phyloP scores from a whole-genome alignment of 2,329 filamentous ascomycete species.

The Aspergillus carbonarius region DNA sequence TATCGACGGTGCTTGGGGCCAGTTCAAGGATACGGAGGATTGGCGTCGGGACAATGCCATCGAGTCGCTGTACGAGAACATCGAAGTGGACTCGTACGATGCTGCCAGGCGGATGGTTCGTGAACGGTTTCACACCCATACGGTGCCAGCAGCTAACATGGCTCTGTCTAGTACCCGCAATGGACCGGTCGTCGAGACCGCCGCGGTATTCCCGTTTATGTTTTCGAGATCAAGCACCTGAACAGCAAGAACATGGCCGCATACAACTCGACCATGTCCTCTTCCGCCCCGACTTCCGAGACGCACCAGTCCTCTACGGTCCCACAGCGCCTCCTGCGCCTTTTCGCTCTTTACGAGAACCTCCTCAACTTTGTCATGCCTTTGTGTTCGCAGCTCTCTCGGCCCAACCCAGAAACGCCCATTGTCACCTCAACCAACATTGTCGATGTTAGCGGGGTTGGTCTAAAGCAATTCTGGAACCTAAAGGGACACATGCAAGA shows the following conservation, averaged over 20 bases:
- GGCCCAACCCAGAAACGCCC: conserved; percentile 74
- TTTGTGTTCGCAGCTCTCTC: conserved; percentile 74
- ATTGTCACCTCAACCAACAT: conserved; percentile 94
- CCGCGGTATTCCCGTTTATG: conserved; percentile 86
- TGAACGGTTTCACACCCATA: conserved; percentile 11
- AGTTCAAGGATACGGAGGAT: conserved; percentile 85
- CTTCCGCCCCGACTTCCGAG: conserved; percentile 52
- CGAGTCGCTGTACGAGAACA: conserved; percentile 77
- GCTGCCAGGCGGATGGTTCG: conserved; percentile 68
- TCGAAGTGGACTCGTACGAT: conserved; percentile 82
- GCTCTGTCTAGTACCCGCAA: conserved; percentile 71
- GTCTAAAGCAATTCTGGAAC: conserved; percentile 94
- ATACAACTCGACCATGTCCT: conserved; percentile 61
- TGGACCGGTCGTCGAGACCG: conserved; percentile 90
- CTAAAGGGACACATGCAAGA: conserved; percentile 92
- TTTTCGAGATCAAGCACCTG: conserved; percentile 82
- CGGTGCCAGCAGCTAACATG: not conserved
- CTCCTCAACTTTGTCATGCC: conserved; percentile 84
- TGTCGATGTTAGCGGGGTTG: conserved; percentile 85
- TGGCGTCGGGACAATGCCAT: conserved; percentile 81
- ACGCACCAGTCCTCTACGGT: conserved; percentile 58
- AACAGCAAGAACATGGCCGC: conserved; percentile 76
- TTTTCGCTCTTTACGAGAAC: conserved; percentile 94
- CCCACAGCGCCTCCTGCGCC: conserved; percentile 72
- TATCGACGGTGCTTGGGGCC: conserved; percentile 71